Evolutionary conservation across 2,329 filamentous ascomycete species (phyloP).

Genomic region (Zelopaecilomyces penicillatus): DNA sequence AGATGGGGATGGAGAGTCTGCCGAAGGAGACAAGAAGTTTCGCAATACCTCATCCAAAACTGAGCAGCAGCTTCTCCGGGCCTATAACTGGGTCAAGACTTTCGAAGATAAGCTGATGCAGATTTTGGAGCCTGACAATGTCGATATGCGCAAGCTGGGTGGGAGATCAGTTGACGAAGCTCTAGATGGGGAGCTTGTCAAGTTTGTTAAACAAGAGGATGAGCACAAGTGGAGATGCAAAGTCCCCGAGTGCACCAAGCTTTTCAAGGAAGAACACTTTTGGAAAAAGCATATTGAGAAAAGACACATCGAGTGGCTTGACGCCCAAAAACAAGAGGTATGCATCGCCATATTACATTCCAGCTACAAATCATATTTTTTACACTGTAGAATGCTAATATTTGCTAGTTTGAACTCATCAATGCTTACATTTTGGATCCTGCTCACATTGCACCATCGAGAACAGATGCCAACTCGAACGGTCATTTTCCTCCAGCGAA

Average conservation of each 20-base stretch:
- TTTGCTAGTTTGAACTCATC: conserved; percentile 67
- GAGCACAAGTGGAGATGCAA: conserved; percentile 96
- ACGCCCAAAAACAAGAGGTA: conserved; percentile 75
- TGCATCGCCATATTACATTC: conserved; percentile 25
- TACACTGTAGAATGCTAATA: neutral
- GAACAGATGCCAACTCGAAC: conserved; percentile 90
- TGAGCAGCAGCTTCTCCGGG: conserved; percentile 85
- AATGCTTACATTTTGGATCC: conserved; percentile 94
- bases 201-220: conserved; percentile 94
- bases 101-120: conserved; percentile 96
- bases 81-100: conserved; percentile 98
- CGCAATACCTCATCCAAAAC: conserved; percentile 63
- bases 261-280: conserved; percentile 96
- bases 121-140: conserved; percentile 80
- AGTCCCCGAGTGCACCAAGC: conserved; percentile 88
- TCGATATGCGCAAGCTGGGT: conserved; percentile 83
- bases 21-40: conserved; percentile 61
- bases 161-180: conserved; percentile 82
- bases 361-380: neutral
- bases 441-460: conserved; percentile 84
- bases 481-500: conserved; percentile 84
- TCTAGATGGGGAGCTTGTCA: conserved; percentile 73
- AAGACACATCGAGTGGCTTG: conserved; percentile 81
- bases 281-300: conserved; percentile 99
- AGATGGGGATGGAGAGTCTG: conserved; percentile 42